Percentiles rank a stretch among this genome's conserved stretches.
Conservation (phyloP, 345 rosid species). For the Eutrema heterophyllum region DNA sequence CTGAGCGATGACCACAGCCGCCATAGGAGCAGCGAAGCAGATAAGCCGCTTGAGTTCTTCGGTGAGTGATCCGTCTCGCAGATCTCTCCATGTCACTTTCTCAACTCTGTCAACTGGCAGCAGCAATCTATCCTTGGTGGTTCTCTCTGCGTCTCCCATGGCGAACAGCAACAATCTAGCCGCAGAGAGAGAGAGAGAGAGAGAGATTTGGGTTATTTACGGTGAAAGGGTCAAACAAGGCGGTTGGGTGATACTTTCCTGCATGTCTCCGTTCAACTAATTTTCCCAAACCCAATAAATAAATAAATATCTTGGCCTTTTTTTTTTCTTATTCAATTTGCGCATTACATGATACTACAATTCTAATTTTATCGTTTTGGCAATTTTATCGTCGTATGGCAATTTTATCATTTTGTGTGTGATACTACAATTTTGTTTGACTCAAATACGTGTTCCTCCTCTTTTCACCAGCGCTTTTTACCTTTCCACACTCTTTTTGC, state of each 20-base stretch:
- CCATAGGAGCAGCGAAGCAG: conserved; percentile 69
- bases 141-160: conserved; percentile 27
- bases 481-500: background rate
- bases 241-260: background rate
- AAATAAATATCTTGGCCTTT: background rate
- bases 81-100: conserved; percentile 25
- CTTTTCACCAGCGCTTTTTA: background rate
- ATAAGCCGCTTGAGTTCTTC: conserved; percentile 48
- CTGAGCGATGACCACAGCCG: conserved; percentile 50
- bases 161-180: background rate
- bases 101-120: background rate
- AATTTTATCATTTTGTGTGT: background rate
- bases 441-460: background rate
- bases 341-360: too few species aligned
- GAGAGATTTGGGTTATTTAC: background rate
- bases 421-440: background rate
- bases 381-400: too few species aligned
- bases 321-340: too few species aligned
- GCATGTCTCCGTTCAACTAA: background rate
- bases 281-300: background rate
- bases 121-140: conserved; percentile 14
- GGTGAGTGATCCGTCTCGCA: conserved; percentile 12
- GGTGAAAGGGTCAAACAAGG: background rate
- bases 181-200: background rate
- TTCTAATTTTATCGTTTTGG: too few species aligned